Percentiles rank a stretch among this genome's conserved stretches.
phyloP scores from a whole-genome alignment of 805 yeast genomes.

The Yamadazyma sp. region DNA sequence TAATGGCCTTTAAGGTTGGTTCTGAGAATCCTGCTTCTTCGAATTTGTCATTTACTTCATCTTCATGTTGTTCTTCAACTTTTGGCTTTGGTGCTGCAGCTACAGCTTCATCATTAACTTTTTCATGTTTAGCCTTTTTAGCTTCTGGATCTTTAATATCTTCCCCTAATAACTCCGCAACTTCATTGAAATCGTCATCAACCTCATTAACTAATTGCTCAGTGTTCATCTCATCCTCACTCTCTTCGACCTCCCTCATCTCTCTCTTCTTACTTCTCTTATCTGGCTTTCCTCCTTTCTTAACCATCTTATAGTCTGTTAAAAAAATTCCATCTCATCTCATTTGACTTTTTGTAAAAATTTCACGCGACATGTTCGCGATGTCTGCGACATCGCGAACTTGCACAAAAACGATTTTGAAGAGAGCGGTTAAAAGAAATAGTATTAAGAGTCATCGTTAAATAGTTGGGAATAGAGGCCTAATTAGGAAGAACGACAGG shows the following conservation, averaged over 20 bases:
- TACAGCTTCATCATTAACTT: conserved; percentile 20
- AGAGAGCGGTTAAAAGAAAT: too few species aligned
- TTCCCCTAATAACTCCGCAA: conserved; percentile 50
- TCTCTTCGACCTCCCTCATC: conserved; percentile 4
- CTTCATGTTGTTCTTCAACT: conserved; percentile 25
- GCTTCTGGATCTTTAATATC: conserved; percentile 41
- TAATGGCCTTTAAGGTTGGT: conserved; percentile 78
- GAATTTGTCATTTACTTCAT: conserved; percentile 32
- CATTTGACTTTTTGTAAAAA: background rate
- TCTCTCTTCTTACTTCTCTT: conserved; percentile 4
- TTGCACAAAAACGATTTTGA: too few species aligned
- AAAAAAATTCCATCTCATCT: conserved; percentile 6
- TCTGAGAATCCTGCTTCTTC: conserved; percentile 60
- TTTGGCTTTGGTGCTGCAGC: conserved; percentile 29
- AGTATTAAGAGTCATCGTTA: too few species aligned
- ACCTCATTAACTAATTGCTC: conserved; percentile 50
- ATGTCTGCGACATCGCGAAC: too few species aligned
- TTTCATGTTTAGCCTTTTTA: conserved; percentile 17
- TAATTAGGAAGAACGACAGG: too few species aligned
- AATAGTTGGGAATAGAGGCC: too few species aligned
- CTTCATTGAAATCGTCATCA: conserved; percentile 57
- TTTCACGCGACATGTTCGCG: too few species aligned
- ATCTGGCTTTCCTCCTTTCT: background rate
- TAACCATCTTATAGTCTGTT: conserved; percentile 5
- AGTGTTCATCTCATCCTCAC: conserved; percentile 25